phyloP scores from a whole-genome alignment of 2,329 filamentous ascomycete species.

The Venturia pyrina region DNA sequence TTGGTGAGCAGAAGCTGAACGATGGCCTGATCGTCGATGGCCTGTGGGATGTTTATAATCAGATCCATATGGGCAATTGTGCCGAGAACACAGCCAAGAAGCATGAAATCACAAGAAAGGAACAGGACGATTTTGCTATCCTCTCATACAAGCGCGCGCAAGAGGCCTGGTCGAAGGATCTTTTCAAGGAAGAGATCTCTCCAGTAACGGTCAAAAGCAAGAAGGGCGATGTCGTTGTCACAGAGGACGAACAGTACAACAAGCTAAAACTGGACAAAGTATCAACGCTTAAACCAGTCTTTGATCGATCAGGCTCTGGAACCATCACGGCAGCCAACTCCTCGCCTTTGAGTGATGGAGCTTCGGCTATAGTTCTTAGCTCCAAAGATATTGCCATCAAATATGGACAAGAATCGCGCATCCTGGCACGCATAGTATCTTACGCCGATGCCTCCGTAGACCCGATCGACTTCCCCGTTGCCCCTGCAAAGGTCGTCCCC shows the following conservation, averaged over 20 bases:
- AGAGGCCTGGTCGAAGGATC: slow-evolving; percentile 71
- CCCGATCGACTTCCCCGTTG: slow-evolving; percentile 87
- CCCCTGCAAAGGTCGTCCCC: slow-evolving; percentile 84
- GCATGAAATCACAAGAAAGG: slow-evolving; percentile 65
- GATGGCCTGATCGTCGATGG: slow-evolving; percentile 93
- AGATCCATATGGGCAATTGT: slow-evolving; percentile 97
- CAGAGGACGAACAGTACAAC: slow-evolving; percentile 80
- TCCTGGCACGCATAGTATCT: slow-evolving; percentile 77
- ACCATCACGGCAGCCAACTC: slow-evolving; percentile 93
- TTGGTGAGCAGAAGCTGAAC: slow-evolving; percentile 78
- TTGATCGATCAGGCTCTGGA: slow-evolving; percentile 64
- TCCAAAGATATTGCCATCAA: slow-evolving; percentile 71
- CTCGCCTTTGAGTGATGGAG: slow-evolving; percentile 90
- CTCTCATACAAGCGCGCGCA: slow-evolving; percentile 83
- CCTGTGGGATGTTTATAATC: slow-evolving; percentile 89
- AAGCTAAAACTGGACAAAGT: slow-evolving; percentile 84
- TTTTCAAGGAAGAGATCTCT: slow-evolving; percentile 82
- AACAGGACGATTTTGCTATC: slow-evolving; percentile 87
- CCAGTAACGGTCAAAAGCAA: slow-evolving; percentile 75
- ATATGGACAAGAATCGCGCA: slow-evolving; percentile 66
- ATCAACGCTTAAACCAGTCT: slow-evolving; percentile 78
- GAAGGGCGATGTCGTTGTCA: slow-evolving; percentile 69
- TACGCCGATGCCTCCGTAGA: slow-evolving; percentile 86
- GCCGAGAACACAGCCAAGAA: slow-evolving; percentile 92
- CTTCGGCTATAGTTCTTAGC: slow-evolving; percentile 76